Base-by-base conservation (phyloP, 345 rosid genomes). In the Populus alba region DNA sequence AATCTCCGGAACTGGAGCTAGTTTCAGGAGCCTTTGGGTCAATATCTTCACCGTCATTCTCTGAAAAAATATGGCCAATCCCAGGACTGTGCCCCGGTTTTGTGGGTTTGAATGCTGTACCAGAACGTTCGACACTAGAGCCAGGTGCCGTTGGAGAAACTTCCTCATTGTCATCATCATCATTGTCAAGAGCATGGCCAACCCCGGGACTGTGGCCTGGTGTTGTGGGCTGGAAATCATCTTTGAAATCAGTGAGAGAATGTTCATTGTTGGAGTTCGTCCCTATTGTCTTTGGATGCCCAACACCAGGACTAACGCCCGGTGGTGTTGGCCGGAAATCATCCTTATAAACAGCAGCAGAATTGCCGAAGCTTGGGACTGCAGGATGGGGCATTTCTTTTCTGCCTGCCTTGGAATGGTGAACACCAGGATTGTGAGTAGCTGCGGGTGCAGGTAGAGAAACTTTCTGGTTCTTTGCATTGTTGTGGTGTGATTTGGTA, bases 141-240 rank as follows among this genome's bases (percentile, higher is more conserved):
- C 53, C 53, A 15, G 53, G 6, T 47, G 53, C 53, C 53, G 1
- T 47, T 15, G 53, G 53, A 47, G 16, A 12, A 47, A 47, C 18
- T 12, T 47, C 53, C 5, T 15, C 53, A 13, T 15, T 47, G 18
- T 12, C 53, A 1, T 66, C 45, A 10, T 55, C 25, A 20, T 55
- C 61, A 55, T 53, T 9, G 22, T 4, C 23, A 53, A 20, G 10
- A 20, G 1, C 8, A 41, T 61, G 80, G 29, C 70, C 47, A 4
- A 43, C 70, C 0, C 80, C 75, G 0, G 81, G 81, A 65, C 72
- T 78, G 37, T 62, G 18, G 7, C 76, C 77, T 5, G 77, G 81
- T 2, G 49, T 53, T 7, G 59, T 88, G n/a, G 93, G 87, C 39
- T 81, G 75, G 77, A 86, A 87, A 75, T 79, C 89, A 49, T 87